Percentiles rank a stretch among this genome's conserved stretches.
These are phyloP conservation scores for Pharus latifolius DNA, from an alignment of 176 grass and related monocot genomes.

Conservation along the genomic window DNA sequence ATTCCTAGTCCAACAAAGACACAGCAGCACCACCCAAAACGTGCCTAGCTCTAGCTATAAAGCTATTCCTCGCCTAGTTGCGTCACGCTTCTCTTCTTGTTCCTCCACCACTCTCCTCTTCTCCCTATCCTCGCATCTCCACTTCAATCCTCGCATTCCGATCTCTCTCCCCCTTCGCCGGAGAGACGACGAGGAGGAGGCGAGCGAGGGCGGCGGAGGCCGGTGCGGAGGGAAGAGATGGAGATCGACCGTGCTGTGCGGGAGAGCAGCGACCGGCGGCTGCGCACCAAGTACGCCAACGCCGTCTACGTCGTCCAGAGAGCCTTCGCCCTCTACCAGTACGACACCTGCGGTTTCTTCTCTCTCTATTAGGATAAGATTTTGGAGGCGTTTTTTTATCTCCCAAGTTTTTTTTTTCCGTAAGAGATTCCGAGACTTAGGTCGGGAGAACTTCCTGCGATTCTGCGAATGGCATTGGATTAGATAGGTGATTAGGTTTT, in stretches of 20 bases:
- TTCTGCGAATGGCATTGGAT: no score
- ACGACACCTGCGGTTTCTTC: background rate
- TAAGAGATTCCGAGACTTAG: no score
- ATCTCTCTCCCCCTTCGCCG: background rate
- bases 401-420: background rate
- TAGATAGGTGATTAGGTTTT: no score
- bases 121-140: no score
- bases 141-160: no score
- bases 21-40: background rate
- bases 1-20: no score
- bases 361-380: background rate
- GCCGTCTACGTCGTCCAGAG: conserved; percentile 93
- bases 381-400: background rate
- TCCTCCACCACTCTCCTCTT: no score
- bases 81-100: no score
- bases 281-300: conserved; percentile 80
- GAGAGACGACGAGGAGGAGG: background rate
- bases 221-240: conserved; percentile 30
- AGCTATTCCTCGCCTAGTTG: no score
- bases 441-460: no score
- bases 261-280: conserved; percentile 57
- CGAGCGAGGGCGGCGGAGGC: no score
- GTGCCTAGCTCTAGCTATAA: conserved; percentile 7
- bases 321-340: conserved; percentile 95
- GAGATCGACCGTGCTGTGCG: conserved; percentile 84